phyloP scores from a whole-genome alignment of 345 rosid genomes.

The Bruguiera gymnorhiza region DNA sequence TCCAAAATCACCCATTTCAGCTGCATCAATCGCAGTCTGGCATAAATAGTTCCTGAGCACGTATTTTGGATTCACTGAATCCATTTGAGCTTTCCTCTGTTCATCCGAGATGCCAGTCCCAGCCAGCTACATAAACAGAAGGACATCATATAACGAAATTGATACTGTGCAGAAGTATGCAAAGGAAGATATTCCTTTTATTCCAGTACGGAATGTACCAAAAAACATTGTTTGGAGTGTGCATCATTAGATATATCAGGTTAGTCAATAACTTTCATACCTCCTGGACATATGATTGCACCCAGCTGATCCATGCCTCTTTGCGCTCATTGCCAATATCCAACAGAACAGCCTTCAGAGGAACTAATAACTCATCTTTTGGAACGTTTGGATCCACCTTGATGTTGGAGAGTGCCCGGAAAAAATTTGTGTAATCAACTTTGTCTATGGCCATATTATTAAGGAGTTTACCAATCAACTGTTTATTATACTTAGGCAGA shows the following conservation, averaged over 20 bases:
- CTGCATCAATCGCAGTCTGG: slow-evolving; percentile 91
- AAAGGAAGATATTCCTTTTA: neutral
- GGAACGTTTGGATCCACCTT: slow-evolving; percentile 65
- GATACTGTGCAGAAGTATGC: neutral
- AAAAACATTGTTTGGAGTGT: too few species aligned
- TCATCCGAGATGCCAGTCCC: slow-evolving; percentile 65
- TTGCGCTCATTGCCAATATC: slow-evolving; percentile 96
- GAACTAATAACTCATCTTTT: slow-evolving; percentile 60
- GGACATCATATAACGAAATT: neutral
- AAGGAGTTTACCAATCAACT: slow-evolving; percentile 70
- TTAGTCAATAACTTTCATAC: slow-evolving; percentile 28
- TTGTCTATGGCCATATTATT: slow-evolving; percentile 95
- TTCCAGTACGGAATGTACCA: neutral
- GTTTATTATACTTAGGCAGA: slow-evolving; percentile 86
- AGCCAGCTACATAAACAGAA: slow-evolving; percentile 46
- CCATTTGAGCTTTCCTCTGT: slow-evolving; percentile 73
- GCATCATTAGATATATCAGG: too few species aligned
- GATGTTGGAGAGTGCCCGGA: slow-evolving; percentile 70
- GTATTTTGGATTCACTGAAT: slow-evolving; percentile 84
- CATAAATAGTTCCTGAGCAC: slow-evolving; percentile 87
- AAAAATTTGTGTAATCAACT: slow-evolving; percentile 96
- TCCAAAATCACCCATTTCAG: slow-evolving; percentile 78
- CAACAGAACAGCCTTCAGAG: slow-evolving; percentile 77
- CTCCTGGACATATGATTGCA: slow-evolving; percentile 78
- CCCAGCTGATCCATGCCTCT: slow-evolving; percentile 94